These are phyloP conservation scores for Irpex sp. DNA, from an alignment of 1,284 basidiomycete species.

Conservation along the genomic window DNA sequence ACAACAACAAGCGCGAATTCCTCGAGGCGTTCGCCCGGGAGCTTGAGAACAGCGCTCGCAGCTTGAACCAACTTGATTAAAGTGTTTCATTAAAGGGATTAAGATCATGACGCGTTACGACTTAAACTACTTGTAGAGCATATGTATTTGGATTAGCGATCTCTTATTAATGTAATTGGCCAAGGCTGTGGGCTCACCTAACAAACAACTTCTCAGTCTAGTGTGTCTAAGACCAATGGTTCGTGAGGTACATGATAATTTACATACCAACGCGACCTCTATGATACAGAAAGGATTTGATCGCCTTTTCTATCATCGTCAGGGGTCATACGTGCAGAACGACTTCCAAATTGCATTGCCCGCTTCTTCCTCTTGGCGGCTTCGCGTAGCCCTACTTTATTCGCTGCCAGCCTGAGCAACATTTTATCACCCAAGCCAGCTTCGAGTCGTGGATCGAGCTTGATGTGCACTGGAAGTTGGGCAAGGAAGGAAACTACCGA, in stretches of 20 bases:
- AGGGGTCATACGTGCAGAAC: constrained; percentile 85
- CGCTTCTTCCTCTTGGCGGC: constrained; percentile 79
- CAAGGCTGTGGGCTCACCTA: neutral
- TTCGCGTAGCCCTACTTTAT: constrained; percentile 62
- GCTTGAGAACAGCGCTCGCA: neutral
- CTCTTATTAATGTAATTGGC: neutral
- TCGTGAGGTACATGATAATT: neutral
- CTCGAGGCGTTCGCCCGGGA: neutral
- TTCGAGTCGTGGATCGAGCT: constrained; percentile 71
- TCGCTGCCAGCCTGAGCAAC: constrained; percentile 70
- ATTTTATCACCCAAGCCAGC: constrained; percentile 85
- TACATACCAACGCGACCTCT: neutral
- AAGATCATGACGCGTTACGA: neutral
- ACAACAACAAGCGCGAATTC: neutral
- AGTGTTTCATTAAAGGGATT: neutral
- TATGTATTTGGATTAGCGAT: neutral
- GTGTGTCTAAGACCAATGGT: too few species aligned
- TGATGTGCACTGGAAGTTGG: constrained; percentile 72
- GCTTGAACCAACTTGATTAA: neutral
- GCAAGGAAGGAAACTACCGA: constrained; percentile 74
- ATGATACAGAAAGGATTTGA: constrained; percentile 23
- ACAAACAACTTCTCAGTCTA: neutral
- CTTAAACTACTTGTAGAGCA: neutral
- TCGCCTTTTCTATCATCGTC: constrained; percentile 55
- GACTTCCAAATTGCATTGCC: constrained; percentile 97